Evolutionary conservation across 2,329 filamentous ascomycete species (phyloP), one percentile per base, ranked within the genome.

Genomic region (Remersonia thermophila): DNA sequence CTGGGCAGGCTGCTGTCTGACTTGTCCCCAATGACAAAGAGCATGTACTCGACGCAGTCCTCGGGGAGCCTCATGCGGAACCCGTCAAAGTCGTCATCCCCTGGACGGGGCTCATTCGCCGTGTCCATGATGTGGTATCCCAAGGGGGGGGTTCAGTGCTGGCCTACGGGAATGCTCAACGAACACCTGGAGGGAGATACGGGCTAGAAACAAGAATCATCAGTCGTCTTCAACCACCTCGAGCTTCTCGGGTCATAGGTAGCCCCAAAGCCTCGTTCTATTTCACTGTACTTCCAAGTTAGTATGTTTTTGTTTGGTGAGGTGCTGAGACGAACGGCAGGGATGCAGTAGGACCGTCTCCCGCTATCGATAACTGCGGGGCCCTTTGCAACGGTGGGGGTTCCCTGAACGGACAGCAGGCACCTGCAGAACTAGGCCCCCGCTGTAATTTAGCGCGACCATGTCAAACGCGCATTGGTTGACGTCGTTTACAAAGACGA

Each of bases 1-100:
- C 70, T 69, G 16, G 73, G 59, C 9, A 83, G 65, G 2, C 4
- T 17, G 44, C 73, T 71, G 37, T 69, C 66, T 13, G 70, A 40
- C 18, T 64, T 63, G 12, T 66, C 53, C 42, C 83, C 70, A 43
- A 89, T 61, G 35, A 85, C 58, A 53, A 87, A 83, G 17, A 95
- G 64, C 36, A 80, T 73, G 57, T 94, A 95, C 55, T 93, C 83
- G 36, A 93, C 77, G 43, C 77, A 83, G 56, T 93, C 86, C 33
- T 95, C 86, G 0, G 84, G 76, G 1, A 93, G 65, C 40, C 55
- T 55, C 29, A 51, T 54, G 13, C 52, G 47, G 35, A 57, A 53
- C 7, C 46, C 54, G 13, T 50, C 49, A 30, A 53, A 55, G 11
- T 44, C 46, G 7, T 53, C 46, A 14, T 48, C 47, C 26, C 47